phyloP scores from a whole-genome alignment of 129 eudicot genomes.

The Calendula officinalis region DNA sequence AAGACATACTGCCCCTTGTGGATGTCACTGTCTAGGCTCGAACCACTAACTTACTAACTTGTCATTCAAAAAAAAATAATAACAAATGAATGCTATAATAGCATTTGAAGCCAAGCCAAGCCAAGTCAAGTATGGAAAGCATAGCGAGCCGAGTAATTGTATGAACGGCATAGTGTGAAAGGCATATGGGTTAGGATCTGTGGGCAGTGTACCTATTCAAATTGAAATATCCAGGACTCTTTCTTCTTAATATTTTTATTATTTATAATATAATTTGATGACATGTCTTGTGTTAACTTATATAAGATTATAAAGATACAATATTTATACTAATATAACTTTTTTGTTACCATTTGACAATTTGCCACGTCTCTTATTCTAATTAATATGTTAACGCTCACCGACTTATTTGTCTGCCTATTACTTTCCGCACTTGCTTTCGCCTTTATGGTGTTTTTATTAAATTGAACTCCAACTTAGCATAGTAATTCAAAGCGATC shows the following conservation, averaged over 20 bases:
- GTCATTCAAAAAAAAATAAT: too few species aligned
- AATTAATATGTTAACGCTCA: neutral
- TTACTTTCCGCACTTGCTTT: too few species aligned
- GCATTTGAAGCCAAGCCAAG: neutral
- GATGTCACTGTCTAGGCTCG: too few species aligned
- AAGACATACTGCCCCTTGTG: too few species aligned
- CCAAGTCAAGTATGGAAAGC: neutral
- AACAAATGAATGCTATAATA: too few species aligned
- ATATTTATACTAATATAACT: neutral
- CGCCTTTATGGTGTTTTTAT: too few species aligned
- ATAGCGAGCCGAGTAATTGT: neutral
- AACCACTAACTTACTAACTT: too few species aligned
- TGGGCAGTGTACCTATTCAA: neutral
- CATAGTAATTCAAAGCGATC: too few species aligned
- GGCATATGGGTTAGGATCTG: conserved; percentile 2
- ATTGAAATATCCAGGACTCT: neutral
- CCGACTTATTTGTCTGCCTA: neutral
- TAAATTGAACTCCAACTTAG: too few species aligned
- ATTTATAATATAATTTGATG: neutral
- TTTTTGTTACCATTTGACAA: neutral
- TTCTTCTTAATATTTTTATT: neutral
- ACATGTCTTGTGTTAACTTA: neutral
- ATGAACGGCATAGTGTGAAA: conserved; percentile 11
- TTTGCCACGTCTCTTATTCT: neutral
- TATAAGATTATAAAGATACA: too few species aligned